Evolutionary conservation across 176 grass and related monocot species (phyloP), one percentile per base, ranked within the genome.

Genomic region (Canna indica): DNA sequence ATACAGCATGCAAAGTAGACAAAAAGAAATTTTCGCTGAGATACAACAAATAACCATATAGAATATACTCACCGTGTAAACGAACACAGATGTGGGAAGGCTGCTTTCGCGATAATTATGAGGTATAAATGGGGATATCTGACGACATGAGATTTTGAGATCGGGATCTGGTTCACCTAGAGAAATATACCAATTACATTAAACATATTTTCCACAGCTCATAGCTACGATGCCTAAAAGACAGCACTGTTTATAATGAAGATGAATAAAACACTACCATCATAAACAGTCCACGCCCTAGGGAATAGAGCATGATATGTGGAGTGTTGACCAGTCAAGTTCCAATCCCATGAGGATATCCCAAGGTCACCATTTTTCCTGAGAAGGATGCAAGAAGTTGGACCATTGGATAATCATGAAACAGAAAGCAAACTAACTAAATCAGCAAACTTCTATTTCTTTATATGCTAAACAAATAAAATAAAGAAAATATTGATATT

Each of bases 41-140:
- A 46, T 56, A 24, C 5, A 56, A 30, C 7, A 9, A 60, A 60
- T 29, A 30, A 28, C 6, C 13, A 60, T 65, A 36, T 36, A n/a
- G 16, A 69, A 27, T 38, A 77, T 28, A 81, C 92, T 84, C 79
- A 96, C 92, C 69, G 88, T 91, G 48, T 91, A 96, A 50, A 96
- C 88, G 83, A 96, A 96, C 72, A 96, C 88, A 75, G 92, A 82
- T 59, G 81, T 83, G 61, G 92, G 92, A 82, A 91, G 85, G 63
- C 88, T 96, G 86, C 92, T 96, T 54, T 96, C 92, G 68, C 83
- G 75, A 75, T 96, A 96, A 81, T 96, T 77, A 39, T 96, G 88
- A 56, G 92, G 92, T 64, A 91, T 96, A 89, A 96, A 96, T 79
- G 92, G 92, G 67, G 92, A 96, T 82, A 96, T 96, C 73, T 96